Evolutionary conservation across 2,329 filamentous ascomycete species (phyloP).

Genomic region (Aspergillus novofumigatus): DNA sequence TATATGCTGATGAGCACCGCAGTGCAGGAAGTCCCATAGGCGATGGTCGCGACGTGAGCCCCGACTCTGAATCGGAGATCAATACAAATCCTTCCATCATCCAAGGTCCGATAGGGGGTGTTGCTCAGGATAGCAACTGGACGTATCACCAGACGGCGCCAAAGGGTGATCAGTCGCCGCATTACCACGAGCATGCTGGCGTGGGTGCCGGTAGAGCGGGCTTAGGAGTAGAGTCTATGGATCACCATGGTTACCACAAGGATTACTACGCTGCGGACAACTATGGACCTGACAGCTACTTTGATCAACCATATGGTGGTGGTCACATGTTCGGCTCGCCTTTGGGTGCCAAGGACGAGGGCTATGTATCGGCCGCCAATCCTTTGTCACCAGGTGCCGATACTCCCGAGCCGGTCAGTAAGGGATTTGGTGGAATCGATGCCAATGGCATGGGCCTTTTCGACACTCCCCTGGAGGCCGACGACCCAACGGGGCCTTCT

Average conservation of each 20-base stretch:
- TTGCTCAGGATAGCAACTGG: constrained; percentile 49
- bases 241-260: constrained; percentile 53
- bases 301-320: constrained; percentile 31
- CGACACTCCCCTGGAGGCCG: constrained; percentile 45
- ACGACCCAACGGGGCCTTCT: constrained; percentile 64
- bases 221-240: constrained; percentile 52
- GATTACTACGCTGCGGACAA: constrained; percentile 54
- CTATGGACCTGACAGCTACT: constrained; percentile 39
- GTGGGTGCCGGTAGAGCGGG: constrained; percentile 54
- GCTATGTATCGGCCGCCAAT: constrained; percentile 77
- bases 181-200: constrained; percentile 20
- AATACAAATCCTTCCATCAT: constrained; percentile 83
- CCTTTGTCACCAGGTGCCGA: constrained; percentile 48
- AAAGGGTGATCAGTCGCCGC: constrained; percentile 32
- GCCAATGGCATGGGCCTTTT: constrained; percentile 49
- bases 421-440: constrained; percentile 51
- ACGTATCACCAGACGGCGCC: constrained; percentile 54
- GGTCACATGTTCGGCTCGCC: constrained; percentile 45
- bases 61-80: constrained; percentile 57
- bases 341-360: constrained; percentile 73
- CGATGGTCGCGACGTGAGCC: constrained; percentile 63
- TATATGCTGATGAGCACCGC: constrained; percentile 68
- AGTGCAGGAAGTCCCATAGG: constrained; percentile 67
- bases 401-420: constrained; percentile 44
- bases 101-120: constrained; percentile 64